These are phyloP conservation scores for Ophiostoma australiae DNA, from an alignment of 2,329 filamentous ascomycete genomes.

Conservation along the genomic window DNA sequence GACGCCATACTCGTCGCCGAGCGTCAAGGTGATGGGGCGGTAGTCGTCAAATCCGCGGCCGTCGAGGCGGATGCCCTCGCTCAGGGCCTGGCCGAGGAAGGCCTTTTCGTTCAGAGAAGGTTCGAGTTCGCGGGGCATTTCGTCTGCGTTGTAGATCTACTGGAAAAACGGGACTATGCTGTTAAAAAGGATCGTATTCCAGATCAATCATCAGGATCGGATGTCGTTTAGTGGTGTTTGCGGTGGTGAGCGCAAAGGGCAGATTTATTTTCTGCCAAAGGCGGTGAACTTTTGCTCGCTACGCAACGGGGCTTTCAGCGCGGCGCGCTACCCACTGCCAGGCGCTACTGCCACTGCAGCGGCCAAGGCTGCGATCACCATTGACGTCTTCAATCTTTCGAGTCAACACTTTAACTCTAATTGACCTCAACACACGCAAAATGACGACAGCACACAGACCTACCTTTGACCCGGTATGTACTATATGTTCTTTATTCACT, in stretches of 20 bases:
- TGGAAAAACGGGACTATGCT: neutral
- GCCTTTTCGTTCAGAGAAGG: slow-evolving; percentile 83
- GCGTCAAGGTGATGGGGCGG: slow-evolving; percentile 68
- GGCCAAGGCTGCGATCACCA: slow-evolving; percentile 13
- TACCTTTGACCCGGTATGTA: slow-evolving; percentile 84
- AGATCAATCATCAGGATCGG: neutral
- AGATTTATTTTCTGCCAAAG: slow-evolving; percentile 29
- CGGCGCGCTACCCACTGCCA: neutral
- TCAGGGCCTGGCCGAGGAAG: slow-evolving; percentile 78
- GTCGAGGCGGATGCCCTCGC: slow-evolving; percentile 77
- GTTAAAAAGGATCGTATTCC: neutral
- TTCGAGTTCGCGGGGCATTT: slow-evolving; percentile 88
- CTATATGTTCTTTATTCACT: slow-evolving; percentile 27
- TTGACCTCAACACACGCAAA: slow-evolving; percentile 25
- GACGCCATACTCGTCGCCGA: slow-evolving; percentile 87
- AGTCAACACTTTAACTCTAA: neutral
- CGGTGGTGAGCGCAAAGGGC: neutral
- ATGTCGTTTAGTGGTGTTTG: neutral
- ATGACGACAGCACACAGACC: slow-evolving; percentile 74
- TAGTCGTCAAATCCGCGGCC: slow-evolving; percentile 76
- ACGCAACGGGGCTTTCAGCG: neutral
- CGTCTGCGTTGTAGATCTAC: slow-evolving; percentile 27
- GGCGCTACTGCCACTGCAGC: neutral
- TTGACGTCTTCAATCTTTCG: neutral
- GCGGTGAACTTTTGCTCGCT: slow-evolving; percentile 28